Conservation (phyloP, 805 yeast genomes). For the Pichia nakasei region DNA sequence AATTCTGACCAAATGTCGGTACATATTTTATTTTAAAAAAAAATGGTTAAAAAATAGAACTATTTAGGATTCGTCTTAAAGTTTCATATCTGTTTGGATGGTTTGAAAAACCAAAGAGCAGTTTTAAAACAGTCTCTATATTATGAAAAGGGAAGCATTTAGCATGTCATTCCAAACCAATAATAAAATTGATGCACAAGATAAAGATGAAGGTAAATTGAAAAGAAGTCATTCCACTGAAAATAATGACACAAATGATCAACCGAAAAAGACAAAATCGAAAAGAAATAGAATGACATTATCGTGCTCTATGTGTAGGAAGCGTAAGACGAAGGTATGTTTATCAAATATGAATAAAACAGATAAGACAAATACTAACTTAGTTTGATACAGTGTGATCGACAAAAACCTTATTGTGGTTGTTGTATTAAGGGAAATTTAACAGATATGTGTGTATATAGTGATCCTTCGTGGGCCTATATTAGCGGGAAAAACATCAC, state of each 20-base stretch:
- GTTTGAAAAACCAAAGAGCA: no score
- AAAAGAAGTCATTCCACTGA: background rate
- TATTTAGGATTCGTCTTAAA: no score
- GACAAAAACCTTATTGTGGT: constrained; percentile 27
- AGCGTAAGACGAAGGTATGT: constrained; percentile 36
- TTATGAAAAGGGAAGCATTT: background rate
- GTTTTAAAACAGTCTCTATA: no score
- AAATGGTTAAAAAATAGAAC: no score
- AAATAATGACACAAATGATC: background rate
- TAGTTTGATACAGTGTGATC: constrained; percentile 25
- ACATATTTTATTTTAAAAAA: no score
- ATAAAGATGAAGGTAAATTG: background rate
- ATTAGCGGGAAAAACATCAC: constrained; percentile 5
- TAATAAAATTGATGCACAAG: background rate
- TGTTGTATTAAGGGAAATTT: constrained; percentile 25
- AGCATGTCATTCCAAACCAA: background rate
- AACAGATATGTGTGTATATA: constrained; percentile 24
- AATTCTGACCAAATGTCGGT: background rate
- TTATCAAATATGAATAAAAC: background rate
- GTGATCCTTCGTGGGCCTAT: constrained; percentile 24
- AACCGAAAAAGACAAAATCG: constrained; percentile 14
- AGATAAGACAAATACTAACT: constrained; percentile 20
- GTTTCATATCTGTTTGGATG: no score
- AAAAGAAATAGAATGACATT: constrained; percentile 36
- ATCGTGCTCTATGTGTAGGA: constrained; percentile 40